Evolutionary conservation across 169 alveolate genomes (phyloP), one percentile per base, ranked within the genome.

Genomic region (Cryptosporidium sp.): DNA sequence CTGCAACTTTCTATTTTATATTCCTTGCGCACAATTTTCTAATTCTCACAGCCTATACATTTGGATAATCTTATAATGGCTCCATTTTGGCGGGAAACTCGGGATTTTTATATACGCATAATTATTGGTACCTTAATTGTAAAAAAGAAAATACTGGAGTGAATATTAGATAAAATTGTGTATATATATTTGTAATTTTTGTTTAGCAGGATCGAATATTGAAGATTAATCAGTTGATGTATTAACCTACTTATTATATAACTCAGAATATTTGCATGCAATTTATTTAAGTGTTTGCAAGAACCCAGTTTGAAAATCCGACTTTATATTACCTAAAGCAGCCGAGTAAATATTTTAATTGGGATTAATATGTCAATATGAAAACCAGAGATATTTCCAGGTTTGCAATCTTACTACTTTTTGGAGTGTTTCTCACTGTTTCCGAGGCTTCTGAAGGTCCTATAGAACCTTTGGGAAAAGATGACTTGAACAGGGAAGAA

Each of bases 71-170:
- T 37, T 33, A 31, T 37, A 65, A 70, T 70, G 84, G 84, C 62
- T 45, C 21, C 35, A 10, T 12, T 37, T 70, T 70, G 65, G 84
- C 48, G 67, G 84, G 37, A 44, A 70, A 70, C 0, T 60, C 18
- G 65, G 42, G 60, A 70, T 12, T 70, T 68, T 45, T 39, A 48
- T 70, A 70, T 70, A 42, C 65, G 65, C 84, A 45, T 70, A 70
- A 65, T 65, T 8, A 65, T 65, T 33, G 72, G 72, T 65, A 65
- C 72, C 72, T 65, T 21, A 16, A 56, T 9, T 35, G 35, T 23
- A 23, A n/a, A 65, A 65, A 33, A 37, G 31, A 1, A 35, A 10
- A 10, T 18, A 33, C 26, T 51, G 0, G 37, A 56, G 67, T 8
- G 3, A 35, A 65, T 29, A n/a, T 26, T 21, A 9, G 33, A 65